Conservation (phyloP, 2,329 filamentous ascomycete species). For the Chlorencoelia australis region DNA sequence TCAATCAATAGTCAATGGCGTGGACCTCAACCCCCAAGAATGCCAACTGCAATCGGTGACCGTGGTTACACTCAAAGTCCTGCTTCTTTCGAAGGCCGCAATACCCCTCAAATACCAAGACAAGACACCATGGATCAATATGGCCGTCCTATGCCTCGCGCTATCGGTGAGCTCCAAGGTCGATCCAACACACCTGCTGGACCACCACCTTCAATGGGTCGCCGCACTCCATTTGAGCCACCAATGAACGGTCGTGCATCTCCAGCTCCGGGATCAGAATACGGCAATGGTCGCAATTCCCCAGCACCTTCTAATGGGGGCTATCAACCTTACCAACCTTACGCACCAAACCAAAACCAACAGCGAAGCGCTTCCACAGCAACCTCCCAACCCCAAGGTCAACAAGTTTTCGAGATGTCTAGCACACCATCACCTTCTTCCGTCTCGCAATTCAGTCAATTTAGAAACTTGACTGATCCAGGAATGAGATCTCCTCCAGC, state of each 20-base stretch:
- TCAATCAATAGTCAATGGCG: constrained; percentile 19
- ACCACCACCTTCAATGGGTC: constrained; percentile 20
- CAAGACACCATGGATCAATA: constrained; percentile 16
- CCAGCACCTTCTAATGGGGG: no score
- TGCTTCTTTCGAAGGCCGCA: constrained; percentile 20
- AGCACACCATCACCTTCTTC: not conserved
- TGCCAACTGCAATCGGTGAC: constrained; percentile 22
- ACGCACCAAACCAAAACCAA: not conserved
- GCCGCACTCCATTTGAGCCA: constrained; percentile 20
- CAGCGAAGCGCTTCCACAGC: not conserved
- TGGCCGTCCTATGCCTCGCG: constrained; percentile 20
- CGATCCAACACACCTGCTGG: constrained; percentile 22
- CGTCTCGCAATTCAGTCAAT: not conserved
- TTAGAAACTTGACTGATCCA: not conserved
- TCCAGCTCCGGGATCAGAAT: constrained; percentile 1
- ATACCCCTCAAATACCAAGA: constrained; percentile 3
- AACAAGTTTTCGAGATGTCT: not conserved
- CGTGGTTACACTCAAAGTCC: constrained; percentile 23
- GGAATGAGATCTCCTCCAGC: not conserved
- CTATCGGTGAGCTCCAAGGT: constrained; percentile 14
- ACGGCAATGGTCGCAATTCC: not conserved
- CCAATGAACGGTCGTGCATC: constrained; percentile 1
- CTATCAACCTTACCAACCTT: not conserved
- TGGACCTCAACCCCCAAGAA: constrained; percentile 18
- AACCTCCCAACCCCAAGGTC: not conserved